These are phyloP conservation scores for Elongisporangium prolatum DNA, from an alignment of 352 stramenopile species.

Conservation along the genomic window DNA sequence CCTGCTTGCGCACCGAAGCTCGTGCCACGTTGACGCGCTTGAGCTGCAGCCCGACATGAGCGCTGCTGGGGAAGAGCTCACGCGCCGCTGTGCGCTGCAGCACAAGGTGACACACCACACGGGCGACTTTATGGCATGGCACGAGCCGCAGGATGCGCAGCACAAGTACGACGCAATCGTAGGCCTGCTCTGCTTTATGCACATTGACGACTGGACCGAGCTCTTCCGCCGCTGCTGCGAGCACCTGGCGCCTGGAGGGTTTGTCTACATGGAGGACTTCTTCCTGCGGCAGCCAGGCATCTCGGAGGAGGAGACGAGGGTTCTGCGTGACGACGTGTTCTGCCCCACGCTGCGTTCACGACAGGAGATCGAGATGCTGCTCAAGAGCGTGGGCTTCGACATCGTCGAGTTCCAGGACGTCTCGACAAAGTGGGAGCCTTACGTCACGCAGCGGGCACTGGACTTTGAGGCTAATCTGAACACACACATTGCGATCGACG, in stretches of 20 bases:
- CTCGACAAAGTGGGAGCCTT: slow-evolving; percentile 64
- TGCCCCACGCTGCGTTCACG: slow-evolving; percentile 37
- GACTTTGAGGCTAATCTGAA: slow-evolving; percentile 40
- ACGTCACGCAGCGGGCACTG: slow-evolving; percentile 36
- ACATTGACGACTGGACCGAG: slow-evolving; percentile 58
- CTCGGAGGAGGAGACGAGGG: slow-evolving; percentile 33
- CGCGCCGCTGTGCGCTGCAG: slow-evolving; percentile 42
- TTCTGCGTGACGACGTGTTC: slow-evolving; percentile 62
- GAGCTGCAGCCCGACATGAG: slow-evolving; percentile 79
- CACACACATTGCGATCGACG: slow-evolving; percentile 48
- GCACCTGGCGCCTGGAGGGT: slow-evolving; percentile 52
- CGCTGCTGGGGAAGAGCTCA: slow-evolving; percentile 50
- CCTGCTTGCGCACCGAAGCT: slow-evolving; percentile 67
- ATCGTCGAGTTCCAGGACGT: slow-evolving; percentile 48
- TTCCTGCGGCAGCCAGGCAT: slow-evolving; percentile 41
- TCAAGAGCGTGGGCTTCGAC: slow-evolving; percentile 49
- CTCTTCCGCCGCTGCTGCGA: slow-evolving; percentile 57
- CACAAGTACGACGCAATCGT: slow-evolving; percentile 57
- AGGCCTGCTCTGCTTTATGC: slow-evolving; percentile 69
- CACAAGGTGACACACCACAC: slow-evolving; percentile 45
- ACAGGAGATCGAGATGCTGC: slow-evolving; percentile 31
- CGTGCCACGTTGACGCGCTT: slow-evolving; percentile 62
- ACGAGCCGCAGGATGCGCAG: neutral
- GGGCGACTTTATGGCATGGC: slow-evolving; percentile 51
- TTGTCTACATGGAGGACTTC: slow-evolving; percentile 81